Base-by-base conservation (phyloP, 2,329 filamentous ascomycete species). In the Aureobasidium sp. region DNA sequence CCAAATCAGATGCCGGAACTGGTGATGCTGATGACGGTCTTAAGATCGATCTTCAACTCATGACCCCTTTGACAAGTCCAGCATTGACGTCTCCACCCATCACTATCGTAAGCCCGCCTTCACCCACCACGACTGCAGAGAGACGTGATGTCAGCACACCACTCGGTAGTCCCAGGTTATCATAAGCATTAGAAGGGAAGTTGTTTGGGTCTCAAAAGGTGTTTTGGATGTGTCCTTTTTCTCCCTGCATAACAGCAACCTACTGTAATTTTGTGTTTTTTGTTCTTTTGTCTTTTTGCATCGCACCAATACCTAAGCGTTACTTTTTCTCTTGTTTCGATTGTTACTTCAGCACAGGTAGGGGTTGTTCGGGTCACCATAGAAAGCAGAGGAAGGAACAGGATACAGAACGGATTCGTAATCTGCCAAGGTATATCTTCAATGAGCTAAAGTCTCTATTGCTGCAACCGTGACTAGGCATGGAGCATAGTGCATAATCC, bases 41-140 rank as follows among this genome's bases (percentile, higher is more conserved):
- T 10, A 46, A 34, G 2, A 10, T 58, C 58, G 61, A 67, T 56
- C 8, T 63, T 27, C 58, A 64, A 62, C 58, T 66, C 64, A 58
- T 67, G 48, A 52, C 69, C 62, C 57, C 64, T 5, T 41, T 59
- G 26, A 48, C 55, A 17, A 61, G 61, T 10, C 51, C 48, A 6
- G 60, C 59, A 41, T 41, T 66, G 47, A 58, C 66, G 6, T 66
- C 56, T 42, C 63, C 67, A 48, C 67, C 67, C 3, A 65, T 67
- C 29, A 69, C 67, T 27, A 63, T 69, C 13, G 66, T 73, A 23
- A 69, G 71, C 26, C 71, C 71, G 44, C 71, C 71, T 13, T 68
- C 66, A 34, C 71, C 71, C 7, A 70, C 69, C 23, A 23, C 23
- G 2, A 60, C 44, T 15, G 44, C 27, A 32, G 57, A 51, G 46